phyloP scores from a whole-genome alignment of 1,284 basidiomycete species.

The Tilletia horrida region DNA sequence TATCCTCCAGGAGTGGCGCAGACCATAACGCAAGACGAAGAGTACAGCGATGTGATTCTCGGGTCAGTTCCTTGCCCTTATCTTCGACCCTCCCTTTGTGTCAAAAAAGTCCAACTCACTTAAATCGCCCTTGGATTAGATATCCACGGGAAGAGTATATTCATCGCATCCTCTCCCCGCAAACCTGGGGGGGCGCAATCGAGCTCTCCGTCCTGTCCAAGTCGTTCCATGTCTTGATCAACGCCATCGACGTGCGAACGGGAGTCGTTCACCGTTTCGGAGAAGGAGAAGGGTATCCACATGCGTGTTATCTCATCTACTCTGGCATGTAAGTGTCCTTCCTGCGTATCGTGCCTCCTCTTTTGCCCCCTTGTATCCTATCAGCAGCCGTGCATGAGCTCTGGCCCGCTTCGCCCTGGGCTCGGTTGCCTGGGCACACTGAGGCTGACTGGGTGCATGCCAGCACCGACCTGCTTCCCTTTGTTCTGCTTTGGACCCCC shows the following conservation, averaged over 20 bases:
- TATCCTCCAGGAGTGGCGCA: background rate
- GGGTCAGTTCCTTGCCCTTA: background rate
- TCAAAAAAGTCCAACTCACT: no score
- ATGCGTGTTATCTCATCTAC: slow-evolving; percentile 32
- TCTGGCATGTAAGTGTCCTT: slow-evolving; percentile 34
- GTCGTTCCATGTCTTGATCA: slow-evolving; percentile 32
- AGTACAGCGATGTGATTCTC: slow-evolving; percentile 15
- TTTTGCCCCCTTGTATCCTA: no score
- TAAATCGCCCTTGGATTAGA: background rate
- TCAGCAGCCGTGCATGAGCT: background rate
- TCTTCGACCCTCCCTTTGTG: background rate
- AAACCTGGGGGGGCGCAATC: slow-evolving; percentile 41
- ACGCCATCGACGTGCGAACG: slow-evolving; percentile 32
- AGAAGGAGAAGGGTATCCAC: slow-evolving; percentile 29
- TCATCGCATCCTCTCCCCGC: slow-evolving; percentile 11
- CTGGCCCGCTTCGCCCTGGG: background rate
- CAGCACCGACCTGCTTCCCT: no score
- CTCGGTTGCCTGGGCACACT: no score
- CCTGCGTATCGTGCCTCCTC: background rate
- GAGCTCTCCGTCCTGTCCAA: slow-evolving; percentile 35
- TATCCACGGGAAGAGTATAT: slow-evolving; percentile 18
- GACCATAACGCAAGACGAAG: slow-evolving; percentile 2
- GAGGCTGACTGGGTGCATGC: no score
- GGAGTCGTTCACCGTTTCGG: slow-evolving; percentile 37
- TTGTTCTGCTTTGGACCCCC: no score